Percentiles rank a stretch among this genome's conserved stretches.
Evolutionary conservation across 192 early-diverging fungal genomes (phyloP).

Genomic region (Umbelopsis vinacea): DNA sequence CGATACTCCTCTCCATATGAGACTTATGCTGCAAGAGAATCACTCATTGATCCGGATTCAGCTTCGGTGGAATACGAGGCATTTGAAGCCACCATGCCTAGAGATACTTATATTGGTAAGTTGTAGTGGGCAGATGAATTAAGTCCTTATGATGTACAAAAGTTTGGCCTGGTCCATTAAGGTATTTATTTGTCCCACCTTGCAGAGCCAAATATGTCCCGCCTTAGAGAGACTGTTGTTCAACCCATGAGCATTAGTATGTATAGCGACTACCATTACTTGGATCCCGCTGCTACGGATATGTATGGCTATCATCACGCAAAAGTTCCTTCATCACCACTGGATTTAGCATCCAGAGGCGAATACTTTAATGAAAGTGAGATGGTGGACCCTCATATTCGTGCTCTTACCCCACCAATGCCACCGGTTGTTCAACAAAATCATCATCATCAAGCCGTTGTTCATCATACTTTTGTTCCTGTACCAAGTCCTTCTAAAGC

Average conservation of each 20-base stretch:
- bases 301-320: background rate
- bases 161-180: background rate
- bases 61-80: constrained; percentile 8
- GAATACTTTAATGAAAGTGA: constrained; percentile 10
- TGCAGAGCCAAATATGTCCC: background rate
- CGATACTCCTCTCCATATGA: constrained; percentile 15
- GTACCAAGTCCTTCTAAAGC: constrained; percentile 21
- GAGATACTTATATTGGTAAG: constrained; percentile 13
- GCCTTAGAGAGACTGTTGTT: constrained; percentile 5
- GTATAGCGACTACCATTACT: constrained; percentile 10
- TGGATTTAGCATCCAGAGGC: constrained; percentile 6
- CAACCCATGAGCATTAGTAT: constrained; percentile 17
- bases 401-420: constrained; percentile 18
- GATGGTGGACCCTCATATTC: constrained; percentile 4
- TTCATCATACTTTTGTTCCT: constrained; percentile 21
- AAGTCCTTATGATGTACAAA: background rate
- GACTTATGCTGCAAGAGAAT: constrained; percentile 23
- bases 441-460: constrained; percentile 1
- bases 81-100: background rate
- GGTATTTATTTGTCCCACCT: background rate
- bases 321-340: background rate
- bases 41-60: constrained; percentile 24
- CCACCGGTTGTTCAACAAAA: constrained; percentile 16
- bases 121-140: too few species aligned
- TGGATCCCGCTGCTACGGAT: constrained; percentile 9